Base-by-base conservation (phyloP, 306 rosid species). In the Vachellia pachyceras region DNA sequence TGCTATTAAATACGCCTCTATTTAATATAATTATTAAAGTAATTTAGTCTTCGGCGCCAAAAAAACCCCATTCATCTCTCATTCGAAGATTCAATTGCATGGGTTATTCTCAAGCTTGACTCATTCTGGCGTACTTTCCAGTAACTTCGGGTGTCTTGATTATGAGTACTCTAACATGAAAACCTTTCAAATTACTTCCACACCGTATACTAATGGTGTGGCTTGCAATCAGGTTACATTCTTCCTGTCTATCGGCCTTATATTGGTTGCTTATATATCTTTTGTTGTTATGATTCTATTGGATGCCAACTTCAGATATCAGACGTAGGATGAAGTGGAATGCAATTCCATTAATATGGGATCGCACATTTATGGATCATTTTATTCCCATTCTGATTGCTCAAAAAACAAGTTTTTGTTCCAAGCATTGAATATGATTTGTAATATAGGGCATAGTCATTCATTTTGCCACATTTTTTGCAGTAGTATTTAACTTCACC, bases 241-340 rank as follows among this genome's bases (percentile, higher is more conserved):
- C 37, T 49, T 22, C 37, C 5, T 69, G 5, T 69, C 5, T 36
- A 39, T 15, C 13, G 7, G n/a, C 46, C 45, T n/a, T 69, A 40
- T 67, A 67, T 18, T 67, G 29, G 23, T 40, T 67, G 49, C 72
- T 65, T 36, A 36, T 36, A 65, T 65, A 65, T 65, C 5, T 36
- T 5, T 13, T 35, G 0, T 36, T 41, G 25, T 10, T 41, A 69
- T 42, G 73, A 69, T 69, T n/a, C 25, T n/a, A 10, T 40, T 69
- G 14, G 9, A 20, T 69, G 54, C 50, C 18, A 42, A 42, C 23
- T 41, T 22, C 73, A 69, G 47, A 69, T 11, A 4, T n/a, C 20
- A n/a, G 20, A 69, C 49, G 5, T 22, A 14, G 20, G 22, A 20
- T 69, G 37, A 11, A 42, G 46, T 42, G 73, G 25, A 69, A 42